Evolutionary conservation across 2,329 filamentous ascomycete genomes (phyloP), one percentile per base, ranked within the genome.

Genomic region (Cytospora piceicola): DNA sequence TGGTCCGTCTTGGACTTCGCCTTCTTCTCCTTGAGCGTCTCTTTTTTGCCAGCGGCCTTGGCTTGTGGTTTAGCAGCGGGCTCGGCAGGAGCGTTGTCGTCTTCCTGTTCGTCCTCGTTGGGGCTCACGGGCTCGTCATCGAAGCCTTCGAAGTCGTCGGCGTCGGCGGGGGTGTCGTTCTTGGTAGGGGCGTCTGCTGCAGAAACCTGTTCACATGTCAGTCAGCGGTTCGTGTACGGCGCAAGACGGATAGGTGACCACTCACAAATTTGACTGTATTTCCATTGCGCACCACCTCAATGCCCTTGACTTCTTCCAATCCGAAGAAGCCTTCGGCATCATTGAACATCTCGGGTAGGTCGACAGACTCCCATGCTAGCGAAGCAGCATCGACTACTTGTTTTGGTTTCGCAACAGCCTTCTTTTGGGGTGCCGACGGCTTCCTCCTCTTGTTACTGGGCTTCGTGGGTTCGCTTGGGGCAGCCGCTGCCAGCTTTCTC

Each of bases 261-360:
- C 78, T 64, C 71, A 89, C 79, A 76, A 90, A 89, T 72, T 84
- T 81, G 32, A 89, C 77, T 7, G 79, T 82, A 61, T 82, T 79
- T 9, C 87, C 88, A 34, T 89, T 83, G 68, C 84, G 86, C 52
- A 96, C 81, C n/a, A 99, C 83, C 34, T 97, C 91, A 1, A 99
- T 92, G 60, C 92, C 93, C 20, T 96, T 92, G 56, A 98, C 90
- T 73, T 98, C 94, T 73, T 99, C 93, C 1, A 99, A 80, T 0
- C 92, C 93, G 72, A 90, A 96, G 76, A 99, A 97, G 0, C 95
- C 95, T 69, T 96, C 93, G n/a, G 92, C 92, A 78, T 97, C 92
- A 55, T 94, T 88, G 71, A 94, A 82, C 74, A 90, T 88, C 73
- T 94, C 91, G 8, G 92, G 92, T 4, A 95, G 87, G 24, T 87